These are phyloP conservation scores for Metschnikowia gelsemii DNA, from an alignment of 805 yeast species.

Conservation along the genomic window DNA sequence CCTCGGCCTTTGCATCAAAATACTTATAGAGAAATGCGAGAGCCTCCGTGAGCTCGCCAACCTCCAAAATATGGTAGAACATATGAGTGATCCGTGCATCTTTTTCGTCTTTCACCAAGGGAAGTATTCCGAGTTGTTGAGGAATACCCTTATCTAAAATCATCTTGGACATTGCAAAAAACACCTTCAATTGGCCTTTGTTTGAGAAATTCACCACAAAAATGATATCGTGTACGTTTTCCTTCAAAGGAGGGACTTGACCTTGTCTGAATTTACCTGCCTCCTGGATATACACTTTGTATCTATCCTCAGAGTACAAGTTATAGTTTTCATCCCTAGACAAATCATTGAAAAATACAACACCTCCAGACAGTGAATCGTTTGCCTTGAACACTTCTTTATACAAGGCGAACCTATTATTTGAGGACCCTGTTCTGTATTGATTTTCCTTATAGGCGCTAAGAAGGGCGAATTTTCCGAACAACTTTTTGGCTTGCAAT, in stretches of 20 bases:
- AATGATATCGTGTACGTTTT: constrained; percentile 73
- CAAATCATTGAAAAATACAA: constrained; percentile 76
- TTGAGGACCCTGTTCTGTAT: constrained; percentile 35
- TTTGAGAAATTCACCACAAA: constrained; percentile 64
- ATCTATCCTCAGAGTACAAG: constrained; percentile 41
- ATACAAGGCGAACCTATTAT: constrained; percentile 36
- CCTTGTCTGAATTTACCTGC: constrained; percentile 33
- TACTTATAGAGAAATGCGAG: constrained; percentile 41
- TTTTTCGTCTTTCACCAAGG: constrained; percentile 41
- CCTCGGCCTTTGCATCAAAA: constrained; percentile 30
- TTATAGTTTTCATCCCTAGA: constrained; percentile 59
- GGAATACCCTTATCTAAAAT: constrained; percentile 62
- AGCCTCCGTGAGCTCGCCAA: constrained; percentile 33
- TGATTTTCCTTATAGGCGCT: constrained; percentile 40
- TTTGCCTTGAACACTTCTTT: constrained; percentile 24
- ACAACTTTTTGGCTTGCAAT: constrained; percentile 33
- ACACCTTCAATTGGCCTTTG: constrained; percentile 48
- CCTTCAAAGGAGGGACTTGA: constrained; percentile 65
- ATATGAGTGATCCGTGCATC: constrained; percentile 31
- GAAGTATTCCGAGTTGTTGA: constrained; percentile 81
- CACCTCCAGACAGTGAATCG: constrained; percentile 30
- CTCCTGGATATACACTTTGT: constrained; percentile 43
- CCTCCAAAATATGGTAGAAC: constrained; percentile 35
- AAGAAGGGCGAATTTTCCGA: constrained; percentile 40
- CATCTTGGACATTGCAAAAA: constrained; percentile 49